Evolutionary conservation across 2,329 filamentous ascomycete species (phyloP).

Genomic region (Teratosphaeria gauchensis): DNA sequence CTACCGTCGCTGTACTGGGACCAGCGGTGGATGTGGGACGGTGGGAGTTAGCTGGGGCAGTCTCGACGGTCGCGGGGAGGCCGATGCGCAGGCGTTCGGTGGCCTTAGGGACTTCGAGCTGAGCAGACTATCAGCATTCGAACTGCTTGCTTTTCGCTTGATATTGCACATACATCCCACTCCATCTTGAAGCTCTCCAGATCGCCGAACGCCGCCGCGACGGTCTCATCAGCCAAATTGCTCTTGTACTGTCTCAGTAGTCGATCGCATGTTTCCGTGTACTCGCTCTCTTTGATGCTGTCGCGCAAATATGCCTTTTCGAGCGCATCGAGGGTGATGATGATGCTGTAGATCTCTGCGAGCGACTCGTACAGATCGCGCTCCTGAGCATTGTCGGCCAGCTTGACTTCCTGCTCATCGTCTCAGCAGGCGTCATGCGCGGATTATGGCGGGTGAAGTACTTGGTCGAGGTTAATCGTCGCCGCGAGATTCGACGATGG

Average conservation of each 20-base stretch:
- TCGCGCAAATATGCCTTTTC: slow-evolving; percentile 97
- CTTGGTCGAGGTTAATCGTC: slow-evolving; percentile 89
- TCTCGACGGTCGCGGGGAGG: slow-evolving; percentile 72
- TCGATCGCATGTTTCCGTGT: slow-evolving; percentile 91
- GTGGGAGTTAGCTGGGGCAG: slow-evolving; percentile 37
- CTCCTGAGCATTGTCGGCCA: slow-evolving; percentile 76
- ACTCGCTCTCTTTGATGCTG: slow-evolving; percentile 81
- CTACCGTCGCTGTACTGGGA: slow-evolving; percentile 40
- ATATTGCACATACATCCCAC: slow-evolving; percentile 62
- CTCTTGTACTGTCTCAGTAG: slow-evolving; percentile 95
- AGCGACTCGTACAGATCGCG: slow-evolving; percentile 91
- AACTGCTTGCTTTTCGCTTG: background rate
- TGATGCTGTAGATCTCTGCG: slow-evolving; percentile 95
- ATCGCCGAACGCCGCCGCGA: slow-evolving; percentile 78
- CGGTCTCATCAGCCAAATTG: slow-evolving; percentile 78
- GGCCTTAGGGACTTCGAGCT: slow-evolving; percentile 91
- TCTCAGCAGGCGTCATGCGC: background rate
- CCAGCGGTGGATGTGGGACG: slow-evolving; percentile 18
- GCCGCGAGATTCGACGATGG: slow-evolving; percentile 74
- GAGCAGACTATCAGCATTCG: slow-evolving; percentile 1
- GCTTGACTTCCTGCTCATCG: slow-evolving; percentile 74
- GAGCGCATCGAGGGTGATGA: slow-evolving; percentile 86
- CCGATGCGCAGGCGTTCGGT: slow-evolving; percentile 88
- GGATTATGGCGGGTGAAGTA: slow-evolving; percentile 27
- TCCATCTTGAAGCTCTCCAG: slow-evolving; percentile 82